Evolutionary conservation across 2,329 filamentous ascomycete species (phyloP), one percentile per base, ranked within the genome.

Genomic region (Fusarium drepaniforme): DNA sequence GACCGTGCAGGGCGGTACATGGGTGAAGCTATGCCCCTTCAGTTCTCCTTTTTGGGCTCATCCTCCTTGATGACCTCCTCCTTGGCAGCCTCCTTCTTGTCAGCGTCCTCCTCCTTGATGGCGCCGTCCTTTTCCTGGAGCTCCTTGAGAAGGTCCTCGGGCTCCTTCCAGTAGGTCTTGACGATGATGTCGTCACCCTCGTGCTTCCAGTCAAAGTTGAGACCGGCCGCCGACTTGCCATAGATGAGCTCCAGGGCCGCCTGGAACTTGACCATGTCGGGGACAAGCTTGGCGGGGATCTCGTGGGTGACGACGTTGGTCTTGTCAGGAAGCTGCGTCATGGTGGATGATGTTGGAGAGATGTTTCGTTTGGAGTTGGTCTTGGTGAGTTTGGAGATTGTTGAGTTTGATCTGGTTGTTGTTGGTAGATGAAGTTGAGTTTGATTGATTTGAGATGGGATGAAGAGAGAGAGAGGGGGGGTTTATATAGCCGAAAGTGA

Each of bases 311-410:
- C 30, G 40, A 30, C n/a, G 28, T 62, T n/a, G 59, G 18, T 49
- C 42, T 49, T 62, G 59, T 62, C 59, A 30, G 59, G 42, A 62
- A 62, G 59, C 30, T 62, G 59, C 59, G 44, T 62, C 25, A 49
- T 62, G 59, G 12, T 49, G 59, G 40, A 49, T 35, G 42, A 21
- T 35, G 30, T 33, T 49, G 40, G 58, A 23, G 56, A 25, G 18
- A 56, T 56, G 28, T 21, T 21, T 23, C 18, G 33, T 23, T 35
- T 58, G 33, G 28, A 15, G 56, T 25, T 58, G 16, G 33, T 38
- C 28, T 57, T 23, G 35, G 56, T 38, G 21, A 12, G 21, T 16
- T 18, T 58, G 56, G 35, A 21, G 21, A 15, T 23, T 58, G 56
- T 25, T 25, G 56, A 38, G 33, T 15, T 35, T n/a, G 18, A 35